phyloP scores from a whole-genome alignment of 805 yeast species.

The Saturnispora sanitii region DNA sequence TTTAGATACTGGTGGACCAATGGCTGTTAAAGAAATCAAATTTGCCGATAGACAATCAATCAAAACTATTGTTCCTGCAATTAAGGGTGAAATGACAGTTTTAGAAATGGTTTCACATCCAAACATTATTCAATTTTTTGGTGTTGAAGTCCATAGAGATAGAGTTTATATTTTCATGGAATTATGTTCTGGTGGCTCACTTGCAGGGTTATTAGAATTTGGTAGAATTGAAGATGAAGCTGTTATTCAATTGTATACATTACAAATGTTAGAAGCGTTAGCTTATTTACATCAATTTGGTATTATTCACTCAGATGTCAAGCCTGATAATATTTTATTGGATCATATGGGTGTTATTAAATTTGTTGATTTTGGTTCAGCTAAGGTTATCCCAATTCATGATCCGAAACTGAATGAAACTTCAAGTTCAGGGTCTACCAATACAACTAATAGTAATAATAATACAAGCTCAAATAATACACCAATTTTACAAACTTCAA shows the following conservation, averaged over 20 bases:
- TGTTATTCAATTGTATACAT: constrained; percentile 79
- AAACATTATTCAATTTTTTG: constrained; percentile 90
- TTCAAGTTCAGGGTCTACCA: constrained; percentile 10
- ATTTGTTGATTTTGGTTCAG: constrained; percentile 97
- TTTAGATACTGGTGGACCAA: constrained; percentile 87
- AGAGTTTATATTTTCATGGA: constrained; percentile 95
- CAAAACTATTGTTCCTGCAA: constrained; percentile 73
- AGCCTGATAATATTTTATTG: constrained; percentile 85
- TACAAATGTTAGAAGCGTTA: constrained; percentile 90
- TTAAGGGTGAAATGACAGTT: constrained; percentile 94
- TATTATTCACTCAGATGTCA: constrained; percentile 92
- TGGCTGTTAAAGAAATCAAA: constrained; percentile 94
- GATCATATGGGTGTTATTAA: constrained; percentile 91
- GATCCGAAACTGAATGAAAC: constrained; percentile 7
- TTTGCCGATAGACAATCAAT: constrained; percentile 83
- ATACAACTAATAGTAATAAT: constrained; percentile 2
- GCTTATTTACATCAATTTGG: constrained; percentile 92
- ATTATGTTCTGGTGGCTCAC: constrained; percentile 91
- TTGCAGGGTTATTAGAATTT: constrained; percentile 74
- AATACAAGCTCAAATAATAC: not conserved
- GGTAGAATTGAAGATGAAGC: constrained; percentile 94
- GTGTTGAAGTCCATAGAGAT: constrained; percentile 95
- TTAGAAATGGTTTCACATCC: constrained; percentile 93
- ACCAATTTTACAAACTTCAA: not conserved
- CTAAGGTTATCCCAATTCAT: constrained; percentile 66